A percentile compares a stretch with the other conserved stretches of the same genome.
phyloP scores from a whole-genome alignment of 768 basidiomycete species.

The Phlebiopsis flavidoalba region DNA sequence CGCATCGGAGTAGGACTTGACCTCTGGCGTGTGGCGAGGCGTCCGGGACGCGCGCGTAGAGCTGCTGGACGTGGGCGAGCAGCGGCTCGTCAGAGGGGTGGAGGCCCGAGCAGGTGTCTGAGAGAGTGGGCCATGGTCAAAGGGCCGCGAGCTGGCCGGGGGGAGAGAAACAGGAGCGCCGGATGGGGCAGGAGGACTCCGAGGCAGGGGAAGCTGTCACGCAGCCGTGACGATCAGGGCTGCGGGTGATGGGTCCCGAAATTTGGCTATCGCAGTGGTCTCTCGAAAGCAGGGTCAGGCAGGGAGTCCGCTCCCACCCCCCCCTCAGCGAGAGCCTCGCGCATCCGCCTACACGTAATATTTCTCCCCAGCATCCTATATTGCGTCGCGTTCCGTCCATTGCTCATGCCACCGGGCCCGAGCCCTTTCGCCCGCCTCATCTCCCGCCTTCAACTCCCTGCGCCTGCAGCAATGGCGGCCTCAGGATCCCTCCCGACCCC shows the following conservation, averaged over 20 bases:
- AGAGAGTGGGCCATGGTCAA: constrained; percentile 2
- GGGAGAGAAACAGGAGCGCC: background rate
- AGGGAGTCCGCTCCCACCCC: background rate
- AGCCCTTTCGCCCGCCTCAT: background rate
- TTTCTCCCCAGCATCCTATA: background rate
- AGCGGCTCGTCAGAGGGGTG: constrained; percentile 44
- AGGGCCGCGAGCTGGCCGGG: background rate
- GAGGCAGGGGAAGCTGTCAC: background rate
- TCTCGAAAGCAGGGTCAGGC: background rate
- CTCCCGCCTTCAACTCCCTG: background rate
- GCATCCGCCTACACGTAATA: background rate
- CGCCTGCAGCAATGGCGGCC: background rate
- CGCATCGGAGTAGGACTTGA: constrained; percentile 77
- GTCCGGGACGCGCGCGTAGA: constrained; percentile 19
- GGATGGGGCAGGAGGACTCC: background rate
- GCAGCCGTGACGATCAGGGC: background rate
- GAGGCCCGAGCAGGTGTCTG: constrained; percentile 43
- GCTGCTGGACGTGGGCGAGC: constrained; percentile 34
- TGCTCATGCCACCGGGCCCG: background rate
- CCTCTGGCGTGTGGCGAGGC: constrained; percentile 41
- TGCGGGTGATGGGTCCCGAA: background rate
- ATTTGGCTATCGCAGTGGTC: background rate
- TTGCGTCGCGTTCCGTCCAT: background rate
- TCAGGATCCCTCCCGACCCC: background rate
- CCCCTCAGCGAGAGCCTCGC: background rate